Percentiles rank a stretch among this genome's conserved stretches.
Conservation (phyloP, 1,139 yeast species). For the Suhomyces bribrorum region DNA sequence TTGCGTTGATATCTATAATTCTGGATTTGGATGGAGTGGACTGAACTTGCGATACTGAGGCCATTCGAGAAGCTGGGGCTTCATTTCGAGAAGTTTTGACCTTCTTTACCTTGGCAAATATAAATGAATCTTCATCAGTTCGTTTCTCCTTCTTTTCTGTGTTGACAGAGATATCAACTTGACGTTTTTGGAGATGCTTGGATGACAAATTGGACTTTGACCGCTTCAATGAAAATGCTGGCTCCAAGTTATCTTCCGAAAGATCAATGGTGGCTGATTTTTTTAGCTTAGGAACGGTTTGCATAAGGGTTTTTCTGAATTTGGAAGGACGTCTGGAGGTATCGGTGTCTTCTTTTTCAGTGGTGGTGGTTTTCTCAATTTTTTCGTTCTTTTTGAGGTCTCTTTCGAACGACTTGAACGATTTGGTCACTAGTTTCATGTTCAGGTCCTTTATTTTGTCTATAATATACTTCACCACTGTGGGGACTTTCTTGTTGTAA, state of each 20-base stretch:
- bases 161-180: conserved; percentile 44
- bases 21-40: conserved; percentile 28
- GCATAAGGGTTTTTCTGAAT: conserved; percentile 22
- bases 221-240: conserved; percentile 37
- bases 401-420: conserved; percentile 15
- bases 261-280: conserved; percentile 16
- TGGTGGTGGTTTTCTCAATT: background rate
- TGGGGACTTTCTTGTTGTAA: conserved; percentile 51
- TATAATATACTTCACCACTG: conserved; percentile 47
- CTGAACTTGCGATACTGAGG: conserved; percentile 21
- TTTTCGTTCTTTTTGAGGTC: conserved; percentile 8
- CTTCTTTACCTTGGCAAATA: conserved; percentile 33
- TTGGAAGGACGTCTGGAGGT: conserved; percentile 17
- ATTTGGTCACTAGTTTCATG: conserved; percentile 28
- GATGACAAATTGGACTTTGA: conserved; percentile 48
- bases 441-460: conserved; percentile 52
- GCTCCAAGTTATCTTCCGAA: conserved; percentile 26
- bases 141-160: conserved; percentile 1
- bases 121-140: conserved; percentile 16
- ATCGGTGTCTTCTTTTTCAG: background rate
- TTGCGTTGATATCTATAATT: conserved; percentile 4
- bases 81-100: conserved; percentile 14
- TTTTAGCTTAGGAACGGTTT: conserved; percentile 21
- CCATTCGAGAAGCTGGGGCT: background rate
- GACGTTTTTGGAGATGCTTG: conserved; percentile 44